These are phyloP conservation scores for Fusarium stilboides DNA, from an alignment of 2,329 filamentous ascomycete genomes.

Conservation along the genomic window DNA sequence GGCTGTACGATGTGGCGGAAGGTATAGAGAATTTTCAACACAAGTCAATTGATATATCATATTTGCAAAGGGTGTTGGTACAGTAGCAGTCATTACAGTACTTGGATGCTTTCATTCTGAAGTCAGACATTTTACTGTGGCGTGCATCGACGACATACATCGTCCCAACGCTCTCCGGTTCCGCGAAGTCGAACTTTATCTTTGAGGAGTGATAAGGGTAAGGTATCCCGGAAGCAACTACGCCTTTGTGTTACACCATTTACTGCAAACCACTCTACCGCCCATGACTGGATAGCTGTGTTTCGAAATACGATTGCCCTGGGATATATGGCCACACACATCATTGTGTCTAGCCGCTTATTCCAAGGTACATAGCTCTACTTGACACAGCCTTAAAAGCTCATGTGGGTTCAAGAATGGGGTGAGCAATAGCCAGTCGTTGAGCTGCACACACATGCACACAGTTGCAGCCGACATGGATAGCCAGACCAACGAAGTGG, in stretches of 20 bases:
- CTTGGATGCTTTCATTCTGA: slow-evolving; percentile 2
- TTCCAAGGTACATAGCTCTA: slow-evolving; percentile 11
- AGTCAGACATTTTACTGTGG: slow-evolving; percentile 6
- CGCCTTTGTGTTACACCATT: background rate
- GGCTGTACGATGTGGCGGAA: slow-evolving; percentile 18
- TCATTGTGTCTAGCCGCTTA: slow-evolving; percentile 1
- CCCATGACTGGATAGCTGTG: slow-evolving; percentile 17
- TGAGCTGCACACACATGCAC: background rate
- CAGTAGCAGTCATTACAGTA: background rate
- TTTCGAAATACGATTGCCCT: background rate
- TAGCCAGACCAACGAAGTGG: slow-evolving; percentile 9
- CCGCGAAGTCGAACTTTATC: slow-evolving; percentile 6
- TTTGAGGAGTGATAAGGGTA: background rate
- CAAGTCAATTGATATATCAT: slow-evolving; percentile 34
- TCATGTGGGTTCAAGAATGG: background rate
- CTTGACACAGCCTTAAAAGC: background rate
- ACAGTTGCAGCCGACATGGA: slow-evolving; percentile 30
- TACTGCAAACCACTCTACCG: background rate
- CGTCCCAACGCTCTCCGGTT: slow-evolving; percentile 1
- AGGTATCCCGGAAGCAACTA: background rate
- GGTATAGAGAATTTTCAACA: slow-evolving; percentile 21
- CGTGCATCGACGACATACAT: slow-evolving; percentile 1
- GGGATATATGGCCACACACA: slow-evolving; percentile 1
- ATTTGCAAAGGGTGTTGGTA: slow-evolving; percentile 3
- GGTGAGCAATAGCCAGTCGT: slow-evolving; percentile 4